A percentile compares a stretch with the other conserved stretches of the same genome.
Conservation (phyloP, 345 rosid species). For the Pugionium dolabratum region DNA sequence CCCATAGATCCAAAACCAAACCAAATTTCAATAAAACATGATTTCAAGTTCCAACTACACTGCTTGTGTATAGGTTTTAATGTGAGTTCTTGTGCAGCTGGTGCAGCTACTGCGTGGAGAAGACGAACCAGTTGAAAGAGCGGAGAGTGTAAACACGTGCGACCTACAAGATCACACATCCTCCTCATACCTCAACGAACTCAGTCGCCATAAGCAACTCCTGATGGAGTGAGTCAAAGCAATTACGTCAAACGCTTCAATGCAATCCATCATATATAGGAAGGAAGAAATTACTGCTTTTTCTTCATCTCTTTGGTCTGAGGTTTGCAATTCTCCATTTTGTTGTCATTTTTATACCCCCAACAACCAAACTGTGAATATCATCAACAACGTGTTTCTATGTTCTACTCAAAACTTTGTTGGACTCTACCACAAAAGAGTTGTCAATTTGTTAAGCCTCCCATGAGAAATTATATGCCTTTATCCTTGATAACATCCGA, state of each 20-base stretch:
- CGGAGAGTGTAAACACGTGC: conserved; percentile 46
- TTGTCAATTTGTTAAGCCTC: not conserved
- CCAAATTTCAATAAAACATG: not conserved
- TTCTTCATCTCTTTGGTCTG: not conserved
- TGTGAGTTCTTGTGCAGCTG: conserved; percentile 45
- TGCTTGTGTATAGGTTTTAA: not conserved
- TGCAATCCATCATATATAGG: no score
- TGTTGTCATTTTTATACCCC: conserved; percentile 7
- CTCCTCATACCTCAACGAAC: conserved; percentile 61
- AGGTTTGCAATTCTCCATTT: not conserved
- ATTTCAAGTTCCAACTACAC: no score
- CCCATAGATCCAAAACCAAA: not conserved
- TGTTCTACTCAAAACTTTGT: conserved; percentile 7
- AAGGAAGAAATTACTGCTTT: not conserved
- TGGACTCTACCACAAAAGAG: conserved; percentile 3
- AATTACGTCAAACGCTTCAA: not conserved
- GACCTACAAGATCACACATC: conserved; percentile 74
- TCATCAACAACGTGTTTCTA: not conserved
- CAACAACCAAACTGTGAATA: conserved; percentile 32
- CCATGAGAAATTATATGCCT: not conserved
- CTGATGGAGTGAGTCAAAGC: conserved; percentile 57
- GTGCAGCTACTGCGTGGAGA: conserved; percentile 67
- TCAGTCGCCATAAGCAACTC: conserved; percentile 71
- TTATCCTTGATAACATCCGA: not conserved
- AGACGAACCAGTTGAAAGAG: conserved; percentile 45